Conservation (phyloP, 1,284 basidiomycete species). For the Ustilago xerochloae region DNA sequence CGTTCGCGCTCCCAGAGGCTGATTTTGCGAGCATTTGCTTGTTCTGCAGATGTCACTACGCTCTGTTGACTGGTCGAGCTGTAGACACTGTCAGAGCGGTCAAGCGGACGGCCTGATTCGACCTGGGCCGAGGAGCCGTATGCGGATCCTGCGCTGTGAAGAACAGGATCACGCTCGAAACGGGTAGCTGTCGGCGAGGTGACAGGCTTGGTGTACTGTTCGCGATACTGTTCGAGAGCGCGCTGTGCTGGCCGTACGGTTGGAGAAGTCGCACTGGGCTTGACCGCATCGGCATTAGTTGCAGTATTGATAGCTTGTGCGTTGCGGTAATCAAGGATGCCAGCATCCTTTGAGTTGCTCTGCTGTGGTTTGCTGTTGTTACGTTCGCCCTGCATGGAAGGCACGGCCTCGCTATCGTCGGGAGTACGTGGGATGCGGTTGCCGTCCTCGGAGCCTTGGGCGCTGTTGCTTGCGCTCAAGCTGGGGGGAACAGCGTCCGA, state of each 20-base stretch:
- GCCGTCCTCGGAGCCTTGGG: slow-evolving; percentile 46
- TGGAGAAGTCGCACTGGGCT: not conserved
- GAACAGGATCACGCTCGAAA: slow-evolving; percentile 1
- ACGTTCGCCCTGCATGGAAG: slow-evolving; percentile 5
- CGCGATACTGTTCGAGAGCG: slow-evolving; percentile 41
- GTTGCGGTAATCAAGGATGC: slow-evolving; percentile 10
- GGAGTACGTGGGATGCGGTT: slow-evolving; percentile 42
- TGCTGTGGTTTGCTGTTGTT: slow-evolving; percentile 13
- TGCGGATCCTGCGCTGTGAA: not conserved
- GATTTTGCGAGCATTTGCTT: slow-evolving; percentile 30
- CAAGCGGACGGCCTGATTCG: not conserved
- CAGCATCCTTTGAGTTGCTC: not conserved
- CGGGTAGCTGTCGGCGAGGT: slow-evolving; percentile 11
- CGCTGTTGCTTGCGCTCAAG: slow-evolving; percentile 39
- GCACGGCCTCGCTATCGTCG: slow-evolving; percentile 24
- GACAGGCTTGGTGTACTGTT: slow-evolving; percentile 9
- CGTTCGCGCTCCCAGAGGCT: slow-evolving; percentile 55
- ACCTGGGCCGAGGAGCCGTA: too few relatives aligned
- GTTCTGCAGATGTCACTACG: not conserved
- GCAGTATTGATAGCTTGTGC: slow-evolving; percentile 1
- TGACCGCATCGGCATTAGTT: not conserved
- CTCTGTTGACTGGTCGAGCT: slow-evolving; percentile 13
- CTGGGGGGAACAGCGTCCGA: slow-evolving; percentile 43
- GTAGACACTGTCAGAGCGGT: slow-evolving; percentile 21
- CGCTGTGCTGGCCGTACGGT: slow-evolving; percentile 42